These are phyloP conservation scores for Porphyra umbilicalis DNA, from an alignment of 31 red algal species.

Conservation along the genomic window DNA sequence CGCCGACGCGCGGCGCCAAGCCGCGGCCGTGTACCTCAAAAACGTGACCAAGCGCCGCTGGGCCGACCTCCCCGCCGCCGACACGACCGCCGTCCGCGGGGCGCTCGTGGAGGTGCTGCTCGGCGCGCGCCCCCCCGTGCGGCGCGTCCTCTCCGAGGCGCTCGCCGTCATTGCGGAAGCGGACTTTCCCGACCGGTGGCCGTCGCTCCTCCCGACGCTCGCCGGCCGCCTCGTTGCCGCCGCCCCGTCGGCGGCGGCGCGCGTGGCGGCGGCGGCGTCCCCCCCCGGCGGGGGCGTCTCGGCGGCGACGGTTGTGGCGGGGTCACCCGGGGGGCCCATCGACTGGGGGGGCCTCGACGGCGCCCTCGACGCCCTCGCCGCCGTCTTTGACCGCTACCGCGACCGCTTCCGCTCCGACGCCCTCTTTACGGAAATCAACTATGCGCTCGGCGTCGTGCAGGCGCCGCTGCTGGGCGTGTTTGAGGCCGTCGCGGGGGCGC, in stretches of 20 bases:
- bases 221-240: constrained; percentile 18
- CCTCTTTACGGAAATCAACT: constrained; percentile 86
- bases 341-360: constrained; percentile 63
- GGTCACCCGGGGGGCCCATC: neutral
- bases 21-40: constrained; percentile 86
- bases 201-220: constrained; percentile 70
- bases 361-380: constrained; percentile 54
- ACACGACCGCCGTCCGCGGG: constrained; percentile 32
- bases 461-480: constrained; percentile 52
- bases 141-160: constrained; percentile 60
- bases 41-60: constrained; percentile 63
- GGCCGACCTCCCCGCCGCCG: constrained; percentile 26
- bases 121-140: constrained; percentile 28
- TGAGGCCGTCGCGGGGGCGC: constrained; percentile 12
- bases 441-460: constrained; percentile 62
- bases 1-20: constrained; percentile 35
- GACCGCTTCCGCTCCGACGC: constrained; percentile 69
- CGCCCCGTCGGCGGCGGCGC: neutral
- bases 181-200: constrained; percentile 84
- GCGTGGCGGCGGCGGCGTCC: constrained; percentile 5
- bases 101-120: constrained; percentile 45
- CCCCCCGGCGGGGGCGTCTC: neutral
- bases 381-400: constrained; percentile 93
- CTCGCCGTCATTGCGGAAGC: constrained; percentile 62
- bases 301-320: constrained; percentile 1